Evolutionary conservation across 441 rosid genomes (phyloP).

Genomic region (Mallotus japonicus): DNA sequence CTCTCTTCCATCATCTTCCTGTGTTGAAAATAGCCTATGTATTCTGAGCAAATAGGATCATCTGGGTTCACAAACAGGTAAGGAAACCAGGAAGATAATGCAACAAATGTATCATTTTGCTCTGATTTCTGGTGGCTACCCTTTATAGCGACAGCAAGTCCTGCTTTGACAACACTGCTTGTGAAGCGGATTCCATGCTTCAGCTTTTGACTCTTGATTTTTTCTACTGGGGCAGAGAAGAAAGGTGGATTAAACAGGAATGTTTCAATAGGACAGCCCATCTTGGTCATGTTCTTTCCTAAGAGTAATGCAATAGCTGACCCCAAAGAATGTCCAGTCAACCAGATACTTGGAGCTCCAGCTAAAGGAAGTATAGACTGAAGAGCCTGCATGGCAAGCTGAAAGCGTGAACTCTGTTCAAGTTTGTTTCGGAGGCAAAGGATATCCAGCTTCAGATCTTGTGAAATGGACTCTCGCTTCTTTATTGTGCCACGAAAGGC

Average conservation of each 20-base stretch:
- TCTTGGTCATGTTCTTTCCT: conserved; percentile 1
- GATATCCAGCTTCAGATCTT: background rate
- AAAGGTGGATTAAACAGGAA: conserved; percentile 1
- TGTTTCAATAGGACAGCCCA: background rate
- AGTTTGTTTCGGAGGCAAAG: background rate
- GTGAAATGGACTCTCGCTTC: background rate
- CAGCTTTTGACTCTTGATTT: background rate
- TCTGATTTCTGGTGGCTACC: background rate
- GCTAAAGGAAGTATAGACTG: background rate
- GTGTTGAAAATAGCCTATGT: background rate
- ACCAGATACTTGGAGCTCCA: conserved; percentile 2
- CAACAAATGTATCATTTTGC: background rate
- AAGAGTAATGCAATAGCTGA: conserved; percentile 4
- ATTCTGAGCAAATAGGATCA: conserved; percentile 2
- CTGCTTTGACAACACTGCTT: background rate
- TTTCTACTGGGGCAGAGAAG: background rate
- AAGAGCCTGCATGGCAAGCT: background rate
- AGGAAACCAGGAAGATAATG: conserved; percentile 4
- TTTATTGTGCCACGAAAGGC: conserved; percentile 2
- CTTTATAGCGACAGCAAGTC: background rate
- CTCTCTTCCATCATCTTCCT: background rate
- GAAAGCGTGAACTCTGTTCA: background rate
- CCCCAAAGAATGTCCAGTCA: conserved; percentile 7
- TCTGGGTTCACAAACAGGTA: conserved; percentile 2
- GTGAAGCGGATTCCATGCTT: background rate